Base-by-base conservation (phyloP, 352 stramenopile genomes). In the Phytophthora fragariae region DNA sequence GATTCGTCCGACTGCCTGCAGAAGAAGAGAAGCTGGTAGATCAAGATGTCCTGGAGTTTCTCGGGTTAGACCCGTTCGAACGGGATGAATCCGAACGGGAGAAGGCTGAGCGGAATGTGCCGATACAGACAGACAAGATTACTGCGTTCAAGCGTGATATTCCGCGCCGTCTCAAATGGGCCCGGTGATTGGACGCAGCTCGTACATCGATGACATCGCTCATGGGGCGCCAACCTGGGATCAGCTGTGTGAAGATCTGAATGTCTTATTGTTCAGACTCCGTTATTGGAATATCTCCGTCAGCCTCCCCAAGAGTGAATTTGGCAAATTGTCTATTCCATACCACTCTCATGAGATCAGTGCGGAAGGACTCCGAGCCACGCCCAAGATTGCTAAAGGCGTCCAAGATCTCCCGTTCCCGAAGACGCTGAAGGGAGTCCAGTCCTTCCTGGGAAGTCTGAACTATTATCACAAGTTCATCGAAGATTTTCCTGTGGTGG, bases 261-360 rank as follows among this genome's bases (percentile, higher is more conserved):
- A 59, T 6, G 54, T n/a, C 17, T 12, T 59, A 5, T 5, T 59
- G 19, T 62, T 35, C 8, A 8, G 35, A 35, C 35, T 52, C 5
- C 56, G 35, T 4, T 52, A 62, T 21, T 62, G 54, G 56, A 62
- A 62, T 35, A 62, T 62, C 5, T 62, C 56, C 0, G 56, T 52
- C 19, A 62, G 37, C 19, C 37, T 62, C 1, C 35, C 56, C 8
- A 62, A 52, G n/a, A 21, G 56, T 11, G 50, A 57, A 17, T 57
- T 57, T 5, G 50, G 21, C 3, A 57, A 57, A 21, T n/a, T n/a
- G 9, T 15, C 50, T 8, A 57, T n/a, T 3, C 56, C 35, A 5
- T 62, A 52, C 14, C 33, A 52, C 17, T 62, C 33, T 5, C 37
- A 52, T 10, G 56, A 39, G 10, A 52, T 62, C 1, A 52, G 35